Evolutionary conservation across 2,329 filamentous ascomycete genomes (phyloP), one percentile per base, ranked within the genome.

Genomic region (Chaetothyriales sp.): DNA sequence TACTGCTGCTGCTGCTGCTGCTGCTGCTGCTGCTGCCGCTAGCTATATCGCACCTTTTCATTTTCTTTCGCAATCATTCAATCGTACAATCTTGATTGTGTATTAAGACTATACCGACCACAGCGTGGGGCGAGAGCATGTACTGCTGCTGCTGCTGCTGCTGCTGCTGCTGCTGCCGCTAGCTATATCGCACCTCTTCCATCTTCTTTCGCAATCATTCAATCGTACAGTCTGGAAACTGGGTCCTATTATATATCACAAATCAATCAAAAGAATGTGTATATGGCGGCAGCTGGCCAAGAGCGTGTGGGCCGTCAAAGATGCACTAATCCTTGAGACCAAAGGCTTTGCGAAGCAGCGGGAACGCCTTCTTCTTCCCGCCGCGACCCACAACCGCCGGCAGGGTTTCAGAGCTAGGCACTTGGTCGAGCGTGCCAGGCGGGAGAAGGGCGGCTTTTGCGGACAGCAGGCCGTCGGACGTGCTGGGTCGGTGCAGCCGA

Each of bases 291-390:
- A 5, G 33, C 33, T 15, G 33, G 33, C 1, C 33, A 40, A 40
- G 10, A 15, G 9, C 33, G 15, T 40, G 33, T 40, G 33, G 13
- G 33, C 33, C 33, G 33, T 40, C 33, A 25, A 25, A 33, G 25
- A 47, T 13, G 7, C 7, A 18, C 60, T 57, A 67, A 47, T 64
- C 59, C 44, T 65, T 64, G 54, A 73, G 59, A 19, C 70, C 67
- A 55, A 73, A 70, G 18, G 70, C 71, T 54, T 69, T 71, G 44
- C 70, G 66, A 49, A 73, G 61, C 52, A 67, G 61, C 7, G 67
- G 67, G 49, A 73, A 73, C 52, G 68, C 68, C 58, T 70, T 73
- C 63, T 72, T 73, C 53, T 69, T 70, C 37, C 66, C 69, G 18
- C 62, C 62, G 4, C 62, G 60, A 44, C 64, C 62, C 33, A 59